Base-by-base conservation (phyloP, 352 stramenopile species). In the Globisporangium sylvaticum region DNA sequence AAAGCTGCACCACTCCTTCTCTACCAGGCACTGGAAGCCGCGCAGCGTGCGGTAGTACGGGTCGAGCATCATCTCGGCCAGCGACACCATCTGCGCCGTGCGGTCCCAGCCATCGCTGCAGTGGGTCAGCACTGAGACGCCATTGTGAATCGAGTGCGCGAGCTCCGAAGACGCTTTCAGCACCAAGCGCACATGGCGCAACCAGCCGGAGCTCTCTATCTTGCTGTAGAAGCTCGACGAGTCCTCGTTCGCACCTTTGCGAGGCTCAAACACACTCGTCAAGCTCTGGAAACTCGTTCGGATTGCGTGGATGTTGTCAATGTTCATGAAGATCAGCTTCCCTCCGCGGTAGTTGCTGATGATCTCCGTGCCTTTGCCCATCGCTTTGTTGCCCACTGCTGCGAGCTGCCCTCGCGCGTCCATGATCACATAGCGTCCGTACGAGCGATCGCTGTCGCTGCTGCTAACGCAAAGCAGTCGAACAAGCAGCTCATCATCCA, bases 81-180 rank as follows among this genome's bases (percentile, higher is more conserved):
- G 77, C 24, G 89, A 87, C 1, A 92, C 86, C 66, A 99, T 97
- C 85, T 99, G 97, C 9, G 96, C 88, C 3, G 98, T 99, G n/a
- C 98, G 89, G 81, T 99, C 98, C 98, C 98, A 99, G 15, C 98
- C 97, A 72, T 99, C 97, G 64, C 92, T 99, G 75, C 98, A 99
- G 74, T 99, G 98, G 46, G 98, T 91, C 52, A 99, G 77, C 25
- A 99, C 95, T 0, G 97, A 98, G 5, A 94, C 85, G 39, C 92
- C 89, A 69, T 97, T 93, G 76, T 98, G 86, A 6, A 99, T 84
- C 42, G 95, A 93, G 52, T 96, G 92, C 2, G 97, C 97, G 20
- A 98, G 83, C 62, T 97, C 90, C 58, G 89, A 93, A 0, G 96
- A 94, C 3, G 96, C 94, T 52, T 94, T 92, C 5, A 99, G 79